Evolutionary conservation across 192 early-diverging fungal genomes (phyloP).

Genomic region (Coemansia asiatica): DNA sequence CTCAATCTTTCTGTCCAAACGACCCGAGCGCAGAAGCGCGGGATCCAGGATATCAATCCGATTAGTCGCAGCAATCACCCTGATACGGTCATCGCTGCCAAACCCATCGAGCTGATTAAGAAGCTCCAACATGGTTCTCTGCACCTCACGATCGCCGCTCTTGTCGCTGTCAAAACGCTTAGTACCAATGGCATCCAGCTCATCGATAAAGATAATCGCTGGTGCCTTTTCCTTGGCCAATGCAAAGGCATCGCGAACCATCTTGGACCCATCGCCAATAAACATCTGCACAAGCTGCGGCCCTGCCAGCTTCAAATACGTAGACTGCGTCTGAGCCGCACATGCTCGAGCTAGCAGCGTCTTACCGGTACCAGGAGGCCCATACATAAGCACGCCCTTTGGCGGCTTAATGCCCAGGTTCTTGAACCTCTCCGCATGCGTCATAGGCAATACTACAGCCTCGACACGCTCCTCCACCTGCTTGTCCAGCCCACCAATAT

Average conservation of each 20-base stretch:
- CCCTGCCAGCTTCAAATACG: slow-evolving; percentile 94
- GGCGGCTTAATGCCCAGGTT: slow-evolving; percentile 84
- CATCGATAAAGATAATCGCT: slow-evolving; percentile 98
- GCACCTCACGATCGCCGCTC: slow-evolving; percentile 97
- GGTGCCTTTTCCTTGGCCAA: slow-evolving; percentile 98
- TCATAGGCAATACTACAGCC: slow-evolving; percentile 85
- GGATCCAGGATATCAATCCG: slow-evolving; percentile 91
- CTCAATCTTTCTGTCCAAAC: slow-evolving; percentile 91
- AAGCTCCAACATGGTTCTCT: slow-evolving; percentile 98
- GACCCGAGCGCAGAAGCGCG: slow-evolving; percentile 83
- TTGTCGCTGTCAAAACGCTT: slow-evolving; percentile 98
- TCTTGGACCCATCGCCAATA: slow-evolving; percentile 96
- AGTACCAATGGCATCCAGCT: slow-evolving; percentile 98
- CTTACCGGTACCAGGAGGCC: slow-evolving; percentile 83
- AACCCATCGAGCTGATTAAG: slow-evolving; percentile 98
- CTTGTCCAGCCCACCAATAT: slow-evolving; percentile 88
- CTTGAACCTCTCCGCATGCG: slow-evolving; percentile 82
- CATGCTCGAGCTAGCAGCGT: slow-evolving; percentile 97
- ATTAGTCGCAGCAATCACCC: slow-evolving; percentile 99
- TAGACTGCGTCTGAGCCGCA: slow-evolving; percentile 94
- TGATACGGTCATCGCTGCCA: slow-evolving; percentile 91
- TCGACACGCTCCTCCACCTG: slow-evolving; percentile 87
- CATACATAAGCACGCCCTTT: slow-evolving; percentile 84
- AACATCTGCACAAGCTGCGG: slow-evolving; percentile 98
- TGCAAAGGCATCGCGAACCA: slow-evolving; percentile 96